phyloP scores from a whole-genome alignment of 192 early-diverging fungal genomes.

The Entophlyctis helioformis region DNA sequence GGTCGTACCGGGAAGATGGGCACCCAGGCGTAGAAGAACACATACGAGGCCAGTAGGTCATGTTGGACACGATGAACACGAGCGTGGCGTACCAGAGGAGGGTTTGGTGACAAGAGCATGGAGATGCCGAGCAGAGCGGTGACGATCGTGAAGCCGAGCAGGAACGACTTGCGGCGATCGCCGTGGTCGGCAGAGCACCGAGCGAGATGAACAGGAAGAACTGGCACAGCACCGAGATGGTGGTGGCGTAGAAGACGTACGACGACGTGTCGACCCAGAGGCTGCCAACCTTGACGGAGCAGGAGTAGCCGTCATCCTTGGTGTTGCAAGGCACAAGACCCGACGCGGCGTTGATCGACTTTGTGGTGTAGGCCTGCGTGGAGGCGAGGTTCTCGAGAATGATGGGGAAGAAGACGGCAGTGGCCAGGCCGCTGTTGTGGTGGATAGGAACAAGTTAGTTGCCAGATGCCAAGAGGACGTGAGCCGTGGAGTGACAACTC shows the following conservation, averaged over 20 bases:
- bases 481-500: too few species aligned
- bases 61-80: slow-evolving; percentile 3
- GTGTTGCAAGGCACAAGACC: slow-evolving; percentile 21
- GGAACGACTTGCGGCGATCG: slow-evolving; percentile 9
- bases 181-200: slow-evolving; percentile 22
- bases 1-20: slow-evolving; percentile 4
- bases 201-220: slow-evolving; percentile 15
- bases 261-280: slow-evolving; percentile 13
- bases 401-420: slow-evolving; percentile 17
- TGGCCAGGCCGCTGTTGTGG: slow-evolving; percentile 2
- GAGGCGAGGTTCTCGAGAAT: slow-evolving; percentile 11
- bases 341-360: too few species aligned
- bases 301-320: slow-evolving; percentile 6
- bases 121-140: slow-evolving; percentile 2
- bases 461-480: too few species aligned
- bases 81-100: background rate
- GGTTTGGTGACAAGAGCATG: background rate
- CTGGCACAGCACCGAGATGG: slow-evolving; percentile 13
- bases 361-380: slow-evolving; percentile 3
- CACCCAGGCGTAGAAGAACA: slow-evolving; percentile 9
- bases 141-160: slow-evolving; percentile 7
- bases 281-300: slow-evolving; percentile 7
- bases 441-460: too few species aligned
- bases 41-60: slow-evolving; percentile 1
- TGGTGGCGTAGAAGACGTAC: slow-evolving; percentile 17